Conservation (phyloP, 1,139 yeast genomes). For the Saccharomyces hybrid region DNA sequence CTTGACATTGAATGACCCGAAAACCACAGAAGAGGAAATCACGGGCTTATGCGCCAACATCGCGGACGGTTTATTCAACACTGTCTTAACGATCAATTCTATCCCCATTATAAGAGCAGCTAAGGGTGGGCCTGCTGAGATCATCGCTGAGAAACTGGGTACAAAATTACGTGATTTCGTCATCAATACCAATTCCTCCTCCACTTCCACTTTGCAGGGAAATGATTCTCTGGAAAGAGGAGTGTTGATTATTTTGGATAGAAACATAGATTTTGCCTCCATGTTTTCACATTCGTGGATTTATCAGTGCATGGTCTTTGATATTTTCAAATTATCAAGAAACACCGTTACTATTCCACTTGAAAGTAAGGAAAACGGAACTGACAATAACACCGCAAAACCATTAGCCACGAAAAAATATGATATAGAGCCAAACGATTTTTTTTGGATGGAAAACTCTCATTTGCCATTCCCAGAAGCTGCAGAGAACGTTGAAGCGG, state of each 20-base stretch:
- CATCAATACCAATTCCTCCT: conserved; percentile 49
- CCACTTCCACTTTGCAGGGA: conserved; percentile 26
- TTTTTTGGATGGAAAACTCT: conserved; percentile 81
- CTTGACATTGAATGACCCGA: conserved; percentile 60
- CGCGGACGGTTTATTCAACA: conserved; percentile 73
- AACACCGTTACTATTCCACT: conserved; percentile 61
- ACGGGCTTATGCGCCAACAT: conserved; percentile 59
- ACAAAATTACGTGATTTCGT: conserved; percentile 76
- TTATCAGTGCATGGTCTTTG: conserved; percentile 92
- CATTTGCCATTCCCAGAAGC: conserved; percentile 95
- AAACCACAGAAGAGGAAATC: conserved; percentile 67
- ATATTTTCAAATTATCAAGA: conserved; percentile 73
- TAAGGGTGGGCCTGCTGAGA: conserved; percentile 90
- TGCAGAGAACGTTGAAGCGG: conserved; percentile 88
- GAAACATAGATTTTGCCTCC: conserved; percentile 83
- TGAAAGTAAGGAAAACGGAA: conserved; percentile 33
- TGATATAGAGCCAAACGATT: conserved; percentile 88
- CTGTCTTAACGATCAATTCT: conserved; percentile 66
- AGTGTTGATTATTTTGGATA: conserved; percentile 74
- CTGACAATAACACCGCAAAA: conserved; percentile 26
- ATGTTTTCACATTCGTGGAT: conserved; percentile 98
- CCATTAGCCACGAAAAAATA: conserved; percentile 32
- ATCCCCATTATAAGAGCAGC: conserved; percentile 90
- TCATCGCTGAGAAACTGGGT: conserved; percentile 83
- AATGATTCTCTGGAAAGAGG: conserved; percentile 44